Evolutionary conservation across 2,329 filamentous ascomycete species (phyloP).

Genomic region (Penicillium psychrosexuale): DNA sequence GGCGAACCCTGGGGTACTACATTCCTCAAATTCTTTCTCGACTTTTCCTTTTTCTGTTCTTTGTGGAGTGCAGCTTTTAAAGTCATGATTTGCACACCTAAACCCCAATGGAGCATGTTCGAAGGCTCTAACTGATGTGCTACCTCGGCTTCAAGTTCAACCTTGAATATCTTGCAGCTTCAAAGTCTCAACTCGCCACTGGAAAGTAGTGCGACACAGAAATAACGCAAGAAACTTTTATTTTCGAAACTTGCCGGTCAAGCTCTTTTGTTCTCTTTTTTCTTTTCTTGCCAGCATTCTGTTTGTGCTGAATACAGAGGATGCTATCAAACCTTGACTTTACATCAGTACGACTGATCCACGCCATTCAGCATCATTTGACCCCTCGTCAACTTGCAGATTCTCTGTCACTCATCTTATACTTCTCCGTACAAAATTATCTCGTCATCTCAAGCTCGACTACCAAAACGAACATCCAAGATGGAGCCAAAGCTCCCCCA

Average conservation of each 20-base stretch:
- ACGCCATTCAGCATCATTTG: neutral
- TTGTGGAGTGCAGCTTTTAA: neutral
- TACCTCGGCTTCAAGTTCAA: neutral
- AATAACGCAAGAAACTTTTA: neutral
- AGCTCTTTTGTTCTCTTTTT: neutral
- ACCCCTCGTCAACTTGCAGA: neutral
- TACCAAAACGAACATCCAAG: neutral
- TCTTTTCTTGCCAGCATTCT: neutral
- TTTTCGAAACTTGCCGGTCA: neutral
- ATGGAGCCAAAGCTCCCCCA: conserved; percentile 43
- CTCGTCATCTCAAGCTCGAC: neutral
- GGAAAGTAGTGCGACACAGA: neutral
- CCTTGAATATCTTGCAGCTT: neutral
- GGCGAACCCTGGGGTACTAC: conserved; percentile 4
- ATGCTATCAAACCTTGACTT: neutral
- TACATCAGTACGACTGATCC: neutral
- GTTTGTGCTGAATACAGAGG: neutral
- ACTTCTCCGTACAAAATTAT: neutral
- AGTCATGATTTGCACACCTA: neutral
- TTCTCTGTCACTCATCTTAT: neutral
- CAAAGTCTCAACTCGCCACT: neutral
- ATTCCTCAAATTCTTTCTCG: neutral
- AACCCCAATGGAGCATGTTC: neutral
- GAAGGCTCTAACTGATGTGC: neutral
- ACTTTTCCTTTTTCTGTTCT: neutral